These are phyloP conservation scores for Canna indica DNA, from an alignment of 176 grass and related monocot genomes.

Conservation along the genomic window DNA sequence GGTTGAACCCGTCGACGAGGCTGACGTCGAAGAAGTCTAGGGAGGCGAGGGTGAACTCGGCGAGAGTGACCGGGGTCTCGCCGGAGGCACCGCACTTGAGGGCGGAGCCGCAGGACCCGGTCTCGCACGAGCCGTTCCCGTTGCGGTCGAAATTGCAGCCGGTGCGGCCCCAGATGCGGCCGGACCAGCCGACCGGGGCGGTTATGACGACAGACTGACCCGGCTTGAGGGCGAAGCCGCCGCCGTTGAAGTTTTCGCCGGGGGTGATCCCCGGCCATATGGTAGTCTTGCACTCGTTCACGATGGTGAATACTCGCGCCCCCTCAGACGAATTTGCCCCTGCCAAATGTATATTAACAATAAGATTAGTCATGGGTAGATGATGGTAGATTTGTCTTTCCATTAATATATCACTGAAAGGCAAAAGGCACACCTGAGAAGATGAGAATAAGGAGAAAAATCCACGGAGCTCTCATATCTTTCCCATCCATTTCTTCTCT, in stretches of 20 bases:
- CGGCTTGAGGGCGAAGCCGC: conserved; percentile 39
- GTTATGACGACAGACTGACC: conserved; percentile 66
- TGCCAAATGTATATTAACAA: background rate
- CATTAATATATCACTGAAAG: too few species aligned
- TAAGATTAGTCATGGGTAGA: too few species aligned
- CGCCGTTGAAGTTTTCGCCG: conserved; percentile 52
- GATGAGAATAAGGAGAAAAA: too few species aligned
- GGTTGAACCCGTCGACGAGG: conserved; percentile 72
- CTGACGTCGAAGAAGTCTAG: conserved; percentile 92
- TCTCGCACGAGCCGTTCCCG: conserved; percentile 58
- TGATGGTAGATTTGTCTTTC: too few species aligned
- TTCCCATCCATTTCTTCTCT: too few species aligned
- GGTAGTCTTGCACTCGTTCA: conserved; percentile 66
- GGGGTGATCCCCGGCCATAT: conserved; percentile 68
- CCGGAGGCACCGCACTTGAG: conserved; percentile 52
- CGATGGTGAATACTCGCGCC: conserved; percentile 54
- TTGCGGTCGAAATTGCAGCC: conserved; percentile 47
- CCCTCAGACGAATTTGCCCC: conserved; percentile 24
- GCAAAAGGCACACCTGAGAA: too few species aligned
- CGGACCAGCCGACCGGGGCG: conserved; percentile 52
- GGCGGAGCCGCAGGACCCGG: conserved; percentile 41
- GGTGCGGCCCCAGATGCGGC: conserved; percentile 76
- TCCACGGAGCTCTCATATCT: too few species aligned
- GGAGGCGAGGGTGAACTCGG: conserved; percentile 65
- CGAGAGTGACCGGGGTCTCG: conserved; percentile 43